Evolutionary conservation across 2,329 filamentous ascomycete genomes (phyloP), one percentile per base, ranked within the genome.

Genomic region (Cyclaneusma minus): DNA sequence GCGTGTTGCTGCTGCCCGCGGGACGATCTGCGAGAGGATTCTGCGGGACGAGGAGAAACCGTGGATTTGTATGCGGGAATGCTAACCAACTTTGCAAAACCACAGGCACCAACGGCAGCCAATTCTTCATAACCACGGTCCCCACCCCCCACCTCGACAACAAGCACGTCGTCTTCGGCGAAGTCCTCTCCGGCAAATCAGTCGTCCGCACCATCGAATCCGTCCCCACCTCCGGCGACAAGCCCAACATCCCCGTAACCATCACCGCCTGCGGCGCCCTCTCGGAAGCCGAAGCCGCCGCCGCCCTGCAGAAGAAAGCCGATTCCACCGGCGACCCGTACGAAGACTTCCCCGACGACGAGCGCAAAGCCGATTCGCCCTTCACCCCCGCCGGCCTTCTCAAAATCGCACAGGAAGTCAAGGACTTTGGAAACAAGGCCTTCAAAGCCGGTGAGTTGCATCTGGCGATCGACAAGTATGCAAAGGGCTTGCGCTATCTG

Each of bases 121-220:
- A 98, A 48, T 98, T 98, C 68, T 98, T 98, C 67, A 63, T 95
- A 43, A 98, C 89, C 25, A 95, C 89, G 10, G 82, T 93, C 16
- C 65, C 75, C n/a, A 95, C 89, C 9, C 85, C 84, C 24, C 89
- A 95, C 52, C 69, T 95, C 20, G 85, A 98, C 51, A 72, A 72
- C 50, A 98, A 98, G 64, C 87, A 98, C 56, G 89, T 95, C 24
- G 85, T 98, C 13, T 98, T 94, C 43, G 89, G 89, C 36, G 78
- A 94, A 50, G 87, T 95, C 29, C 68, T 94, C 45, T 79, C 75
- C 34, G 89, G 89, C 45, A 95, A 94, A 64, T 85, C 81, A 35
- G 60, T 94, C 19, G 69, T 95, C 17, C 78, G 89, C 37, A 74
- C 85, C 51, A 74, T 95, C 44, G 89, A 98, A 58, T 89, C 89